Percentiles rank a stretch among this genome's conserved stretches.
Evolutionary conservation across 306 rosid genomes (phyloP).

Genomic region (Mucuna pruriens): DNA sequence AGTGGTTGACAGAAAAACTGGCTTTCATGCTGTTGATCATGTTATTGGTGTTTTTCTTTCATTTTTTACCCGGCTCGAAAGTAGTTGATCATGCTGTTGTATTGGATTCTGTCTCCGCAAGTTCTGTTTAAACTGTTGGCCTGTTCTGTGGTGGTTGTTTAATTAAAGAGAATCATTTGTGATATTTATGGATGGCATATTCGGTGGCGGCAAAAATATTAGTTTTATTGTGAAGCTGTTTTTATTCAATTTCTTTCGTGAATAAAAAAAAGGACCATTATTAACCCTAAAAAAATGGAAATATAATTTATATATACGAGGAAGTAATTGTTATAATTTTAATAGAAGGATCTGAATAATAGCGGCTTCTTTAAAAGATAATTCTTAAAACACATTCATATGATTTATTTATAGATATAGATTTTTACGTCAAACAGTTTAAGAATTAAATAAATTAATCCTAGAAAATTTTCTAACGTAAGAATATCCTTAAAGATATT

Average conservation of each 20-base stretch:
- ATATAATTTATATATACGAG: neutral
- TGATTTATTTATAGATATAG: too few species aligned
- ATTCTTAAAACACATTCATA: too few species aligned
- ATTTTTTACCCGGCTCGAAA: neutral
- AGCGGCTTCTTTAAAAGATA: neutral
- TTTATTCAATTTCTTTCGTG: neutral
- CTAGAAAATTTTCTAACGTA: neutral
- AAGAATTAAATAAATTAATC: neutral
- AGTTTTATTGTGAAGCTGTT: neutral
- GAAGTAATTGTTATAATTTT: too few species aligned
- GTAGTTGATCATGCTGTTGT: neutral
- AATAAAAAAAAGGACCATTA: neutral
- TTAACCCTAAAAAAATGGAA: neutral
- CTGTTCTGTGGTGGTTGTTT: neutral
- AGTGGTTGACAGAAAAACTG: neutral
- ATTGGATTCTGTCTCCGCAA: neutral
- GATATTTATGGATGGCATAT: neutral
- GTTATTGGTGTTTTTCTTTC: neutral
- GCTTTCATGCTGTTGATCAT: neutral
- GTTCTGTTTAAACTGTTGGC: neutral
- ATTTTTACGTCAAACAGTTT: neutral
- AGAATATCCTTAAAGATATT: slow-evolving; percentile 9
- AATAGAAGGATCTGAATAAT: neutral
- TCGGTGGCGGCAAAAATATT: neutral
- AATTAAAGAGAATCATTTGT: neutral